A percentile compares a stretch with the other conserved stretches of the same genome.
These are phyloP conservation scores for Pythium monospermum DNA, from an alignment of 352 stramenopile species.

Conservation along the genomic window DNA sequence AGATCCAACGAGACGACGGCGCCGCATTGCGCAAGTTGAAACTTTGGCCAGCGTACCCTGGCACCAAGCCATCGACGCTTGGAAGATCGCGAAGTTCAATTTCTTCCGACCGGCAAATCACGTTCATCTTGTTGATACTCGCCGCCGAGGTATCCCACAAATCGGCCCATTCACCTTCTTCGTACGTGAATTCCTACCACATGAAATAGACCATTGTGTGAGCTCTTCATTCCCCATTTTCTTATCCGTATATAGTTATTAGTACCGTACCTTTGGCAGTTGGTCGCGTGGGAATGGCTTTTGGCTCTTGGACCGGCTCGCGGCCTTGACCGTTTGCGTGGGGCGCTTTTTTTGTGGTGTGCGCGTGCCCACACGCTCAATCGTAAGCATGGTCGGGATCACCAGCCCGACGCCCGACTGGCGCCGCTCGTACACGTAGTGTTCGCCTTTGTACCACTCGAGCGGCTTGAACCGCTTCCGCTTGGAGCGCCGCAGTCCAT, in stretches of 20 bases:
- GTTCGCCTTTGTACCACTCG: conserved; percentile 86
- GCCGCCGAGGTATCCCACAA: conserved; percentile 55
- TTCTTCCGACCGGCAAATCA: conserved; percentile 69
- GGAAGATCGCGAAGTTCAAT: conserved; percentile 75
- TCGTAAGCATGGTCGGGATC: conserved; percentile 68
- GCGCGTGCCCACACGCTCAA: conserved; percentile 57
- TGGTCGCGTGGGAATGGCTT: conserved; percentile 39
- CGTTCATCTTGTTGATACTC: conserved; percentile 70
- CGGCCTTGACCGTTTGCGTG: conserved; percentile 25
- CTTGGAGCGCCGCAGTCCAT: conserved; percentile 68
- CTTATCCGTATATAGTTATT: too few species aligned
- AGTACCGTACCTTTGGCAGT: conserved; percentile 39
- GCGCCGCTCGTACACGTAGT: conserved; percentile 81
- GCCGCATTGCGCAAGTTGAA: conserved; percentile 76
- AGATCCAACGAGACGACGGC: conserved; percentile 85
- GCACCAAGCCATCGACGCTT: conserved; percentile 34
- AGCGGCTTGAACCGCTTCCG: conserved; percentile 76
- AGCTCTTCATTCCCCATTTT: too few species aligned
- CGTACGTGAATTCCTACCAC: conserved; percentile 30
- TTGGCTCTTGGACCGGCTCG: conserved; percentile 10
- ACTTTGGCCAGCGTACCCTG: conserved; percentile 78
- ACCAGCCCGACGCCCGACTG: conserved; percentile 77
- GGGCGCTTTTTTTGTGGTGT: conserved; percentile 44
- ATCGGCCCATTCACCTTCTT: conserved; percentile 67
- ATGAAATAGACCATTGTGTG: too few species aligned